A percentile compares a stretch with the other conserved stretches of the same genome.
Conservation (phyloP, 2,329 filamentous ascomycete species). For the Trichoderma gracile region DNA sequence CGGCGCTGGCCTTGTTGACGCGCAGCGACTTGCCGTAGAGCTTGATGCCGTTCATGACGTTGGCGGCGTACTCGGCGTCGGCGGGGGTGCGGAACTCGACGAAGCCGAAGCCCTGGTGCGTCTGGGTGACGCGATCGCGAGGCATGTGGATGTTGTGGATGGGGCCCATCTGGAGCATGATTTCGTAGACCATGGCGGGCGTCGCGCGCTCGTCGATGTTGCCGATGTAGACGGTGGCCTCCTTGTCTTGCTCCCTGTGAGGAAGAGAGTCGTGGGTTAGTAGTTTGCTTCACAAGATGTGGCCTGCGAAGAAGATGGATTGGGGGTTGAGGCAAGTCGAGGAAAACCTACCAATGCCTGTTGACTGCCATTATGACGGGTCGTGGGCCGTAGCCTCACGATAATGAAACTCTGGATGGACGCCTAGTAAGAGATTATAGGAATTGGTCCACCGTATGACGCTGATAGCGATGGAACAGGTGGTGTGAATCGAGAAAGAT, state of each 20-base stretch:
- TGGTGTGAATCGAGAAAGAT: background rate
- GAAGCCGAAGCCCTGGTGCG: conserved; percentile 97
- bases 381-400: conserved; percentile 18
- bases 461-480: background rate
- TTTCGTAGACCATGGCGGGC: conserved; percentile 89
- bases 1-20: conserved; percentile 89
- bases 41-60: conserved; percentile 94
- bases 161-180: conserved; percentile 96
- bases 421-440: background rate
- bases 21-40: conserved; percentile 92
- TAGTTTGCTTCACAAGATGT: conserved; percentile 1
- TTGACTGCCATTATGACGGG: conserved; percentile 62
- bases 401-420: background rate
- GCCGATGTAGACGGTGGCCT: conserved; percentile 95
- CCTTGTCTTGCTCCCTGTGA: conserved; percentile 90
- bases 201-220: conserved; percentile 97
- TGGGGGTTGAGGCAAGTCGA: background rate
- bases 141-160: conserved; percentile 98
- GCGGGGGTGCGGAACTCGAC: conserved; percentile 96
- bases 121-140: conserved; percentile 95
- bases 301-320: background rate
- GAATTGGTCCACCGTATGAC: background rate
- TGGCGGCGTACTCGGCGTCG: conserved; percentile 94
- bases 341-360: conserved; percentile 66
- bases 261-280: background rate